A percentile compares a stretch with the other conserved stretches of the same genome.
These are phyloP conservation scores for Stagonosporopsis tanaceti DNA, from an alignment of 2,329 filamentous ascomycete genomes.

Conservation along the genomic window DNA sequence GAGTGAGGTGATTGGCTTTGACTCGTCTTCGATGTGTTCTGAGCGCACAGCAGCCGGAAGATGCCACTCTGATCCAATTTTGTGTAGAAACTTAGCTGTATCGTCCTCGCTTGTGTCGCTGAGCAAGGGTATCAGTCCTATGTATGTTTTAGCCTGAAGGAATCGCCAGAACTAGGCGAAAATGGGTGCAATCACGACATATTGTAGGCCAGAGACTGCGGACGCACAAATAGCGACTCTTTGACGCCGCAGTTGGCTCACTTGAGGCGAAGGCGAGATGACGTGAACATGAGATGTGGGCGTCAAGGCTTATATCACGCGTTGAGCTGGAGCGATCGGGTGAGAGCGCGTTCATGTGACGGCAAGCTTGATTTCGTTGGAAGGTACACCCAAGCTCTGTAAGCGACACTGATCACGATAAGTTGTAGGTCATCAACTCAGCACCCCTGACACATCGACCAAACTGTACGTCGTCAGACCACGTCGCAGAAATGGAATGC, in stretches of 20 bases:
- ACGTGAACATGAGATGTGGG: neutral
- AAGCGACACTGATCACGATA: neutral
- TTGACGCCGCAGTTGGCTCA: too few relatives aligned
- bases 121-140: too few relatives aligned
- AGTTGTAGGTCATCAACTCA: neutral
- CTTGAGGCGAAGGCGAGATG: neutral
- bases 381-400: neutral
- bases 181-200: neutral
- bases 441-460: neutral
- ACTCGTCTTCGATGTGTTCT: too few relatives aligned
- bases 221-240: too few relatives aligned
- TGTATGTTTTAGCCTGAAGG: too few relatives aligned
- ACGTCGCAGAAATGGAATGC: neutral
- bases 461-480: neutral
- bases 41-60: too few relatives aligned
- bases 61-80: too few relatives aligned
- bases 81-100: too few relatives aligned
- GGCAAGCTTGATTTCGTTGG: neutral
- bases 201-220: too few relatives aligned
- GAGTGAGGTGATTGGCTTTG: too few relatives aligned
- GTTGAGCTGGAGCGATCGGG: neutral
- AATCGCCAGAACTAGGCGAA: neutral
- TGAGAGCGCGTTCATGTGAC: neutral
- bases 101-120: too few relatives aligned
- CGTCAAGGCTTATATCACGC: neutral